These are phyloP conservation scores for Fusarium tjaetaba DNA, from an alignment of 2,329 filamentous ascomycete species.

Conservation along the genomic window DNA sequence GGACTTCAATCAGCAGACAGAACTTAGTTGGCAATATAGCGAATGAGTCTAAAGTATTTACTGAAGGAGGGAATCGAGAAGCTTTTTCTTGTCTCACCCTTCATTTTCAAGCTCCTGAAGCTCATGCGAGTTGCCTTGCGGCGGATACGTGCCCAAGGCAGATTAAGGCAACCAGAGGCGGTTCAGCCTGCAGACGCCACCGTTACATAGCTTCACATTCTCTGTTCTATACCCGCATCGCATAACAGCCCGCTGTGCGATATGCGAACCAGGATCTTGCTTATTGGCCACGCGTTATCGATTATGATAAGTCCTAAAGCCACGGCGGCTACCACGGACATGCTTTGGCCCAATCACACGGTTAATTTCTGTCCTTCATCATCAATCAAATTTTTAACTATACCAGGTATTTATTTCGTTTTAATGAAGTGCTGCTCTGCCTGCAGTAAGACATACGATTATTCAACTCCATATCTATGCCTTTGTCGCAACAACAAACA, in stretches of 20 bases:
- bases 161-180: not conserved
- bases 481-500: constrained; percentile 62
- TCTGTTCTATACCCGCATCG: rapidly evolving
- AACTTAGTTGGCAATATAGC: too few species aligned
- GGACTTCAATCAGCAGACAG: too few species aligned
- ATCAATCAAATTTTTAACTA: not conserved
- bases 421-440: rapidly evolving
- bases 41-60: too few species aligned
- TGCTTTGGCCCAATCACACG: rapidly evolving
- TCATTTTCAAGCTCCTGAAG: not conserved
- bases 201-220: not conserved
- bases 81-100: rapidly evolving
- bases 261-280: not conserved
- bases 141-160: not conserved
- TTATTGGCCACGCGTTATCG: not conserved
- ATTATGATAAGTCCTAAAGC: not conserved
- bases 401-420: rapidly evolving
- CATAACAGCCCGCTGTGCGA: not conserved
- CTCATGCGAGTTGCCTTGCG: not conserved
- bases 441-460: too few species aligned
- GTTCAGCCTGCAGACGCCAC: not conserved
- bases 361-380: rapidly evolving
- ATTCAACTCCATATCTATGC: not conserved
- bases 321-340: not conserved
- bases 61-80: too few species aligned